Percentiles rank a stretch among this genome's conserved stretches.
Conservation (phyloP, 2,329 filamentous ascomycete genomes). For the Raffaelea ambrosiae region DNA sequence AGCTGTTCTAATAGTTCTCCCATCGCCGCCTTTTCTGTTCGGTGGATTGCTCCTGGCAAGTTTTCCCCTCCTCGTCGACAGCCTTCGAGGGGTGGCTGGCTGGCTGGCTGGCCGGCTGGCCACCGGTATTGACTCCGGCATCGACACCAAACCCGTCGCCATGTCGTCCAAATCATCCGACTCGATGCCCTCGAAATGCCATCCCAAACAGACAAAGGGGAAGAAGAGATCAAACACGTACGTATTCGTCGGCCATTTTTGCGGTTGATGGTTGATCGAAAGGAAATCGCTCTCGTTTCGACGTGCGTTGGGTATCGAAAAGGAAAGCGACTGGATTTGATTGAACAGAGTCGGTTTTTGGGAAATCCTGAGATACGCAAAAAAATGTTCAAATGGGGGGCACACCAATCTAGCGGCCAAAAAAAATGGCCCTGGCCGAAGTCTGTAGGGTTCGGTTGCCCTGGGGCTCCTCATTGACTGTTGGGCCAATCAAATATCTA, state of each 20-base stretch:
- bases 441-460: conserved; percentile 11
- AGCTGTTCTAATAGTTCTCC: no score
- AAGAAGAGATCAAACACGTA: conserved; percentile 12
- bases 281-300: conserved; percentile 25
- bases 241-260: conserved; percentile 65
- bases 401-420: conserved; percentile 2
- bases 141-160: no score
- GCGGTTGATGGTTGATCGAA: conserved; percentile 30
- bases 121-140: no score
- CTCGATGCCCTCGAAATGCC: no score
- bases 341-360: conserved; percentile 11
- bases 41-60: no score
- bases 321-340: conserved; percentile 18
- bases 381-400: conserved; percentile 7
- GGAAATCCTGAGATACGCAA: background rate
- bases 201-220: no score
- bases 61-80: background rate
- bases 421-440: background rate
- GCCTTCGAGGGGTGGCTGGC: no score
- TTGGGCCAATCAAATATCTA: conserved; percentile 32
- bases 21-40: no score
- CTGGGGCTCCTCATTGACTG: background rate
- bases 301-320: conserved; percentile 23
- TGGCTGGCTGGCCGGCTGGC: no score
- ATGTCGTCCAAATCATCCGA: no score